phyloP scores from a whole-genome alignment of 148 eudicot species.

The Rhododendron simsii region DNA sequence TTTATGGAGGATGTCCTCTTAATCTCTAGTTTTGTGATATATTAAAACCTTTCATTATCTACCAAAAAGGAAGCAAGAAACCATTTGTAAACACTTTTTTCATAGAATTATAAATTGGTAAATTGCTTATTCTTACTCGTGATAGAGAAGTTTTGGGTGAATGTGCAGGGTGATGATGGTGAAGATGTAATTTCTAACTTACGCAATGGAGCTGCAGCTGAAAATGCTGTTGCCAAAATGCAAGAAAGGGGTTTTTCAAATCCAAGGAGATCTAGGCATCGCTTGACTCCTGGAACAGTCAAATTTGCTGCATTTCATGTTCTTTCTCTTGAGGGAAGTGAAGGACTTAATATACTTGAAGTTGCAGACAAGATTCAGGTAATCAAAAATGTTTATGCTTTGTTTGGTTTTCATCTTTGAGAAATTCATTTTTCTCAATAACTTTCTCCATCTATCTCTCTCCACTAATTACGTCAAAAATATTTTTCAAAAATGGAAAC shows the following conservation, averaged over 20 bases:
- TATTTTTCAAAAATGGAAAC: too few relatives aligned
- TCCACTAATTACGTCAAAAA: too few relatives aligned
- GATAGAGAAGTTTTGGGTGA: not conserved
- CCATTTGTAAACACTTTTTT: not conserved
- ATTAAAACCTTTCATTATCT: not conserved
- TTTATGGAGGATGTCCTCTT: not conserved
- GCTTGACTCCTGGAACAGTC: conserved; percentile 96
- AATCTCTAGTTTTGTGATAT: not conserved
- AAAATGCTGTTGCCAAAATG: conserved; percentile 82
- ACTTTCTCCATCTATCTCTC: too few relatives aligned
- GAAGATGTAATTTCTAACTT: conserved; percentile 58
- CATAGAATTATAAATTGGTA: not conserved
- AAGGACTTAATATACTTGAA: conserved; percentile 74
- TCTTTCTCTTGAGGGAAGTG: conserved; percentile 80
- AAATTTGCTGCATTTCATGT: conserved; percentile 95
- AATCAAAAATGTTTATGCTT: not conserved
- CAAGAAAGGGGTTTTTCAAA: conserved; percentile 75
- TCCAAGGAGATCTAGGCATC: conserved; percentile 86
- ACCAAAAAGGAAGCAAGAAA: not conserved
- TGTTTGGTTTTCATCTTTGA: too few relatives aligned
- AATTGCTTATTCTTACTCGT: not conserved
- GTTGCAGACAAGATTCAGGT: conserved; percentile 97
- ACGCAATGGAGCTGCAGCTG: conserved; percentile 84
- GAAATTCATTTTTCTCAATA: too few relatives aligned
- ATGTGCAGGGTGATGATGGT: conserved; percentile 66